Percentiles rank a stretch among this genome's conserved stretches.
Evolutionary conservation across 208 protist genomes (phyloP).

Genomic region (Zelonia costaricensis): DNA sequence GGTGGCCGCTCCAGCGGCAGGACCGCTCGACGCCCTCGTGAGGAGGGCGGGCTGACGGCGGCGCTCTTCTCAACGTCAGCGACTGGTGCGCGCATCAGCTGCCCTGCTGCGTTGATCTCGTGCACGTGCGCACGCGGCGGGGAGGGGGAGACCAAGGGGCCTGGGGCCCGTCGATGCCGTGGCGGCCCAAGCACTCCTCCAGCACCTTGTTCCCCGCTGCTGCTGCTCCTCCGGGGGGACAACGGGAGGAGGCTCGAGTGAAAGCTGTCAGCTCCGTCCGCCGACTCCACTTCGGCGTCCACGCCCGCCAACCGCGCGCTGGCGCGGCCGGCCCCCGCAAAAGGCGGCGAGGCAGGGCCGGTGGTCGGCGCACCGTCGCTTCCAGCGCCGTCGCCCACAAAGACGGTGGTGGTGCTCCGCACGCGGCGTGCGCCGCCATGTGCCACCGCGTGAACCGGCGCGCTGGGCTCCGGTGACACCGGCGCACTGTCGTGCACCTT

Average conservation of each 20-base stretch:
- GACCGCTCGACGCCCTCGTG: not conserved
- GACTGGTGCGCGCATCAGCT: too few species aligned
- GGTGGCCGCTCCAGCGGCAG: slow-evolving; percentile 9
- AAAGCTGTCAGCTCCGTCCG: slow-evolving; percentile 1
- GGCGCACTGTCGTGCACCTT: not conserved
- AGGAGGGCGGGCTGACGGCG: not conserved
- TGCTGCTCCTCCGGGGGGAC: not conserved
- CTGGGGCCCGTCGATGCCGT: too few species aligned
- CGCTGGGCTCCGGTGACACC: not conserved
- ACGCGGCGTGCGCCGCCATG: not conserved
- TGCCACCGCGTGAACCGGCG: not conserved
- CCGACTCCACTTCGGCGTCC: not conserved
- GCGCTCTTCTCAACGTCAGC: too few species aligned
- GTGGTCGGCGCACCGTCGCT: too few species aligned
- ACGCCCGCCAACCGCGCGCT: not conserved
- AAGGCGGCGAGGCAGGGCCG: too few species aligned
- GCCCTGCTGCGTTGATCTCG: too few species aligned
- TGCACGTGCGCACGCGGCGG: too few species aligned
- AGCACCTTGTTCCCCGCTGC: too few species aligned
- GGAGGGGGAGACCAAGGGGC: too few species aligned
- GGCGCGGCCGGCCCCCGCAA: not conserved
- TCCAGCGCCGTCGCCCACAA: not conserved
- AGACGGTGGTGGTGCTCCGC: slow-evolving; percentile 1
- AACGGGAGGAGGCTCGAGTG: not conserved
- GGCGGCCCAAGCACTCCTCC: too few species aligned